Percentiles rank a stretch among this genome's conserved stretches.
Evolutionary conservation across 306 rosid species (phyloP).

Genomic region (Psophocarpus tetragonolobus): DNA sequence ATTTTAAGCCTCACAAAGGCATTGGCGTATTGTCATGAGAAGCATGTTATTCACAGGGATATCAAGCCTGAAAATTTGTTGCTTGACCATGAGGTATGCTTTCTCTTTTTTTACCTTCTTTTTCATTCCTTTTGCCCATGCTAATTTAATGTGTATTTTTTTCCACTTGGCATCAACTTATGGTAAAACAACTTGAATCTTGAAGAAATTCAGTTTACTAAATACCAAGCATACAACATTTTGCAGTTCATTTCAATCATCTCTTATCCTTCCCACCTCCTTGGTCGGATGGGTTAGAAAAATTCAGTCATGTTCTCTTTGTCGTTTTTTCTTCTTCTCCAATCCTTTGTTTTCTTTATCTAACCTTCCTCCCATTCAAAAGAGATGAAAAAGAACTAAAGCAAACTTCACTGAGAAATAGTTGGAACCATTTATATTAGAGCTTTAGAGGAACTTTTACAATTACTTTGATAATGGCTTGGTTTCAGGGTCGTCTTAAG

Average conservation of each 20-base stretch:
- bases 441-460: not conserved
- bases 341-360: not conserved
- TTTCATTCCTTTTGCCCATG: not conserved
- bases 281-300: not conserved
- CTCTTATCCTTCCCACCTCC: not conserved
- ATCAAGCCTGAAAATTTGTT: conserved; percentile 92
- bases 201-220: not conserved
- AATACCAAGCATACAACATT: not conserved
- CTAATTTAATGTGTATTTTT: not conserved
- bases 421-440: not conserved
- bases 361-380: not conserved
- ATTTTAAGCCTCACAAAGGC: conserved; percentile 83
- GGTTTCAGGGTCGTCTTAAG: conserved; percentile 76
- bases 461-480: conserved; percentile 11
- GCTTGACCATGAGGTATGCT: conserved; percentile 79
- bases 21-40: conserved; percentile 86
- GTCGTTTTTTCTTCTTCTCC: not conserved
- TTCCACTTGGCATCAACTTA: not conserved
- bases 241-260: not conserved
- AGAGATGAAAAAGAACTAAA: not conserved
- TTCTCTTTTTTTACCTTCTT: not conserved
- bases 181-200: not conserved
- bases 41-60: conserved; percentile 89
- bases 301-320: not conserved
- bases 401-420: not conserved